Conservation (phyloP, 2,329 filamentous ascomycete genomes). For the Cryoendolithus antarcticus region DNA sequence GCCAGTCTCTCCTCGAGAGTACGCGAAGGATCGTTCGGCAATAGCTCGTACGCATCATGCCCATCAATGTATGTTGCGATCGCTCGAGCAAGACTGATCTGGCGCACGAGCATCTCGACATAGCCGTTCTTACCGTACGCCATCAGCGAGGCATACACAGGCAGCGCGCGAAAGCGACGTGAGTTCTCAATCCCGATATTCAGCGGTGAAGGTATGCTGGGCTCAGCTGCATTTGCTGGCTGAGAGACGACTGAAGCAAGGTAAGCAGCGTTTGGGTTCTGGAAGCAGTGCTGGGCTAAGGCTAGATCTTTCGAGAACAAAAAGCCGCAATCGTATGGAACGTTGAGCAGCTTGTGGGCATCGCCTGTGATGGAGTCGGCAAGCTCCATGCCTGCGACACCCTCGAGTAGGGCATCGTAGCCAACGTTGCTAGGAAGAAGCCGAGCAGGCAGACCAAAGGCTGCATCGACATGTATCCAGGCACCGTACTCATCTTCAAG, state of each 20-base stretch:
- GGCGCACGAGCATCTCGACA: conserved; percentile 54
- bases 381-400: conserved; percentile 57
- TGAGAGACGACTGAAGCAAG: conserved; percentile 34
- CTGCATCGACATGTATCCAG: conserved; percentile 87
- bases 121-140: conserved; percentile 63
- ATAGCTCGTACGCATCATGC: conserved; percentile 51
- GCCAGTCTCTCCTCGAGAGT: conserved; percentile 32
- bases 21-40: conserved; percentile 36
- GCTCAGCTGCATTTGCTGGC: conserved; percentile 9
- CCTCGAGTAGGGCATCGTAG: conserved; percentile 42
- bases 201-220: conserved; percentile 60
- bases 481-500: conserved; percentile 62
- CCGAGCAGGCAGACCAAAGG: conserved; percentile 75
- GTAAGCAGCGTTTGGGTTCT: conserved; percentile 79
- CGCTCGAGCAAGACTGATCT: conserved; percentile 57
- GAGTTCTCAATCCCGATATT: conserved; percentile 89
- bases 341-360: conserved; percentile 84
- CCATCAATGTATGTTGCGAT: conserved; percentile 53
- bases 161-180: conserved; percentile 78
- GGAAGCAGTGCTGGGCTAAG: conserved; percentile 53
- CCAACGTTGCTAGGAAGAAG: conserved; percentile 43
- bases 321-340: conserved; percentile 87
- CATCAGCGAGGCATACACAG: conserved; percentile 68
- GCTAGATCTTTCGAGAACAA: conserved; percentile 60
- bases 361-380: conserved; percentile 82